Evolutionary conservation across 352 stramenopile genomes (phyloP).

Genomic region (Phytophthora uliginosa): DNA sequence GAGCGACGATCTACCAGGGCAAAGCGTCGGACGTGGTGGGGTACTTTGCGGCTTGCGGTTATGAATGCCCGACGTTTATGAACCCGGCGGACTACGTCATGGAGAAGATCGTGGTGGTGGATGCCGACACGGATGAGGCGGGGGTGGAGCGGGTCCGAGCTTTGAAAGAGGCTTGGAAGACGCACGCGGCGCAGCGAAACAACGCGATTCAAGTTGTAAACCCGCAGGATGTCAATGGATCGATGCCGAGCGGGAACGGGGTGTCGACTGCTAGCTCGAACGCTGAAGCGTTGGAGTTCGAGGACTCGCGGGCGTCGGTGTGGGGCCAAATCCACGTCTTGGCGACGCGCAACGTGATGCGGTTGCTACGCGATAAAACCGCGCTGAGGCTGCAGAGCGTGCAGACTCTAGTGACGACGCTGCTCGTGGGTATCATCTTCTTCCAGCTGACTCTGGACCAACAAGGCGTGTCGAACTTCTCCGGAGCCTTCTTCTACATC

Average conservation of each 20-base stretch:
- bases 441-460: slow-evolving; percentile 57
- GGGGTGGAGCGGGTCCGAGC: slow-evolving; percentile 31
- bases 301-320: slow-evolving; percentile 37
- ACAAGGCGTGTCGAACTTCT: slow-evolving; percentile 58
- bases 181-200: background rate
- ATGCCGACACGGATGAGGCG: slow-evolving; percentile 40
- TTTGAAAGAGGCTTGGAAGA: slow-evolving; percentile 36
- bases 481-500: slow-evolving; percentile 68
- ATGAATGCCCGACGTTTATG: slow-evolving; percentile 56
- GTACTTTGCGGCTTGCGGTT: slow-evolving; percentile 48
- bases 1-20: slow-evolving; percentile 51
- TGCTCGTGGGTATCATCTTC: slow-evolving; percentile 63
- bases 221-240: slow-evolving; percentile 22
- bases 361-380: slow-evolving; percentile 56
- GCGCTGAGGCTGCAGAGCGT: slow-evolving; percentile 42
- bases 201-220: slow-evolving; percentile 30
- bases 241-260: background rate
- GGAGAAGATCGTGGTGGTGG: slow-evolving; percentile 62
- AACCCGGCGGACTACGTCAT: slow-evolving; percentile 67
- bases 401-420: slow-evolving; percentile 50
- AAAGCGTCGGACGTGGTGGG: slow-evolving; percentile 42
- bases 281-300: slow-evolving; percentile 13
- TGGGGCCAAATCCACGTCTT: slow-evolving; percentile 55
- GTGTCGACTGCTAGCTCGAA: background rate
- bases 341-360: slow-evolving; percentile 49